Evolutionary conservation across 768 basidiomycete genomes (phyloP).

Genomic region (Candolleomyces eurysporus): DNA sequence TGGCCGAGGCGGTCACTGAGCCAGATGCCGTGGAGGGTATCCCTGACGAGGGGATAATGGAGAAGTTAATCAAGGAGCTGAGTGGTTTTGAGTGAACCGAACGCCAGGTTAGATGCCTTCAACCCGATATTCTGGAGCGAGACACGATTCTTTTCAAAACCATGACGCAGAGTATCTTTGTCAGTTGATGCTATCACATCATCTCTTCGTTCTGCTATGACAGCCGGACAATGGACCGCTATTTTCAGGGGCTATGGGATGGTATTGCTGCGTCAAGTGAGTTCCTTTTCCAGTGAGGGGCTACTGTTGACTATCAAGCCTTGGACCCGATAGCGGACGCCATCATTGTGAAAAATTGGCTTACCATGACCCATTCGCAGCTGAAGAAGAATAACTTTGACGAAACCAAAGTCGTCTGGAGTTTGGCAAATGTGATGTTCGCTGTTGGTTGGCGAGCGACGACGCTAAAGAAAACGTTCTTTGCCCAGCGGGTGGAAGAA

Average conservation of each 20-base stretch:
- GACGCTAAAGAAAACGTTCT: neutral
- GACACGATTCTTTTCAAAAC: neutral
- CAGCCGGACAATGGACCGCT: neutral
- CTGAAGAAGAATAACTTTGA: too few relatives aligned
- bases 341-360: too few relatives aligned
- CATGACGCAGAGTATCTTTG: neutral
- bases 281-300: too few relatives aligned
- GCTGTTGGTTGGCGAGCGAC: neutral
- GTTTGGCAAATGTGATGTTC: too few relatives aligned
- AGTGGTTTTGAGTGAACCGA: neutral
- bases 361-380: too few relatives aligned
- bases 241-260: too few relatives aligned
- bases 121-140: neutral
- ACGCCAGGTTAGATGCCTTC: neutral
- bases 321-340: too few relatives aligned
- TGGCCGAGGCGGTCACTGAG: slow-evolving; percentile 27
- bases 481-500: neutral
- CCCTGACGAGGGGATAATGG: neutral
- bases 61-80: neutral
- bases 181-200: neutral
- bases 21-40: neutral
- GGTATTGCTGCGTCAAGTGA: too few relatives aligned
- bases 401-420: too few relatives aligned
- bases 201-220: neutral
- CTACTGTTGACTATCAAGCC: too few relatives aligned